Percentiles rank a stretch among this genome's conserved stretches.
Evolutionary conservation across 2,329 filamentous ascomycete species (phyloP).

Genomic region (Zymoseptoria tritici): DNA sequence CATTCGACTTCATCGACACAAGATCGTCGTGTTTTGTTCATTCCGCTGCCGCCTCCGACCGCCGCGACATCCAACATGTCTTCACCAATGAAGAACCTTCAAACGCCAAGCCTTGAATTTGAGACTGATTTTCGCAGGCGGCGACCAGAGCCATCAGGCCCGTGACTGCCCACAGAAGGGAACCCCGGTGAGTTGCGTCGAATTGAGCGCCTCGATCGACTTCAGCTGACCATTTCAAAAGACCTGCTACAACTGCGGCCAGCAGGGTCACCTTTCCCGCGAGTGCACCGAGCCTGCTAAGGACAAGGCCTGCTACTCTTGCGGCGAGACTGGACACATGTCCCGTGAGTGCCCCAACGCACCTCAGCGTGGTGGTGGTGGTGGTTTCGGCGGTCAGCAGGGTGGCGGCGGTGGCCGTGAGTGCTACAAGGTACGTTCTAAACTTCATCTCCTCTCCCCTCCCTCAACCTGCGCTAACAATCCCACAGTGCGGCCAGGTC

Average conservation of each 20-base stretch:
- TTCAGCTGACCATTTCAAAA: slow-evolving; percentile 29
- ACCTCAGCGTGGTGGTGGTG: slow-evolving; percentile 36
- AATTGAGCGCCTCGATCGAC: slow-evolving; percentile 12
- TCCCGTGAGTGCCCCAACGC: slow-evolving; percentile 69
- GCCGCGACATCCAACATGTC: not conserved
- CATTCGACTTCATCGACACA: not conserved
- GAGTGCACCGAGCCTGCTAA: slow-evolving; percentile 87
- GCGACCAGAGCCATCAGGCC: slow-evolving; percentile 43
- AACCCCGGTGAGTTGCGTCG: slow-evolving; percentile 21
- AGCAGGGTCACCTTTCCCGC: slow-evolving; percentile 54
- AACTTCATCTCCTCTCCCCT: not conserved
- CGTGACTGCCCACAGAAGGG: slow-evolving; percentile 46
- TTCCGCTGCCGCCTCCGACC: not conserved
- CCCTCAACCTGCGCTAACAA: not conserved
- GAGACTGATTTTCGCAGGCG: slow-evolving; percentile 32
- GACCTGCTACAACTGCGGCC: slow-evolving; percentile 41
- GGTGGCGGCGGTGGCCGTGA: slow-evolving; percentile 36
- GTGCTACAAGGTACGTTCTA: slow-evolving; percentile 32
- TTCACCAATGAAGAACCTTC: not conserved
- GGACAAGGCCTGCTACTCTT: slow-evolving; percentile 62
- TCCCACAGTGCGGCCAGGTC: slow-evolving; percentile 90
- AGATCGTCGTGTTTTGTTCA: not conserved
- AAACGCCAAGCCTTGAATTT: slow-evolving; percentile 11
- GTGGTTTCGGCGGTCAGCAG: slow-evolving; percentile 41
- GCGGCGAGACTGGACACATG: slow-evolving; percentile 79